Evolutionary conservation across 441 rosid species (phyloP).

Genomic region (Erodium moschatum): DNA sequence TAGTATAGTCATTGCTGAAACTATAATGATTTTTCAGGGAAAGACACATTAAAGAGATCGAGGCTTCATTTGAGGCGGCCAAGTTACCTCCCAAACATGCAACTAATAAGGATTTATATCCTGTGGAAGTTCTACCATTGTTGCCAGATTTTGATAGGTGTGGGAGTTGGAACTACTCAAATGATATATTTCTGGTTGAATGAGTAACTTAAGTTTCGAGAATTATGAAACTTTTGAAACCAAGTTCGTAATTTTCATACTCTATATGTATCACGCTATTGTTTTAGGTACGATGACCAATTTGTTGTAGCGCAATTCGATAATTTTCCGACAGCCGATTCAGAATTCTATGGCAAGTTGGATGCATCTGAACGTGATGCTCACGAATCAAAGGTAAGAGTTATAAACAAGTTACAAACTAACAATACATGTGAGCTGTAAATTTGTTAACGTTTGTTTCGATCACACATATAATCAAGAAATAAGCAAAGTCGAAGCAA

Average conservation of each 20-base stretch:
- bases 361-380: constrained; percentile 56
- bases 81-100: constrained; percentile 78
- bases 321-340: constrained; percentile 80
- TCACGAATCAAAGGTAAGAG: constrained; percentile 71
- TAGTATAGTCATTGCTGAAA: not conserved
- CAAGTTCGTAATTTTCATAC: not conserved
- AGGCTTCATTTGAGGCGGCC: constrained; percentile 77
- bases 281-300: constrained; percentile 66
- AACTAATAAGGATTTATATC: constrained; percentile 61
- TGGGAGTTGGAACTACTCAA: constrained; percentile 17
- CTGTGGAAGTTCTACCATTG: constrained; percentile 72
- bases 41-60: constrained; percentile 84
- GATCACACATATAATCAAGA: not conserved
- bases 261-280: constrained; percentile 14
- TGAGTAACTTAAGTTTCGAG: not conserved
- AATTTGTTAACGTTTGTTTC: not conserved
- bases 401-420: not conserved
- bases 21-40: constrained; percentile 41
- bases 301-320: constrained; percentile 70
- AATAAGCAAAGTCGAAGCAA: not conserved
- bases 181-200: constrained; percentile 14
- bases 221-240: not conserved
- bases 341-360: constrained; percentile 63
- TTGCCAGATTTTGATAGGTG: constrained; percentile 86
- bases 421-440: not conserved